Base-by-base conservation (phyloP, 768 basidiomycete species). In the Termitomyces sp. region DNA sequence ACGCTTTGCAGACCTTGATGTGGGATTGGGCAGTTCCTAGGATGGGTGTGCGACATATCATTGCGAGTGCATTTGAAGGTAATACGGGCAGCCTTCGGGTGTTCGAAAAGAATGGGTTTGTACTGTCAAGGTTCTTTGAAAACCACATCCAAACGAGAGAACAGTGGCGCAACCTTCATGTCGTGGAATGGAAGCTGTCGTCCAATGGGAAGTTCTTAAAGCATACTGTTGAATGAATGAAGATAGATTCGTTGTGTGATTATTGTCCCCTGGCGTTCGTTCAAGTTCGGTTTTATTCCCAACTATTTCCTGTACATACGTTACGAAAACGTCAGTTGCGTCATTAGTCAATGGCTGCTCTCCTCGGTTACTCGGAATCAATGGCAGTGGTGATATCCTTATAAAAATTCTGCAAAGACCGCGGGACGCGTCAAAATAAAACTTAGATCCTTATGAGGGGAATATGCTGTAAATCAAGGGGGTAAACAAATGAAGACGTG, bases 61-160 rank as follows among this genome's bases (percentile, higher is more conserved):
- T 73, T 18, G 79, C 70, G 2, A 70, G 72, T 12, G 75, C 78
- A 6, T 81, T 80, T 50, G 65, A 65, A 5, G 85, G 75, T 7
- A 91, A 91, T 68, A 65, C 68, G 4, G 87, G 75, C 0, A 90
- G 89, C 60, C 70, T 76, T 6, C 75, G 81, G 49, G 86, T 89
- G 18, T 87, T 90, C 62, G 75, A 82, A 65, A 88, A 87, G 77
- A 83, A 80, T 58, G 84, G 84, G 4, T 88, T 88, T 58, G 68
- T 66, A 34, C 66, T 73, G 61, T 65, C 65, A 56, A 63, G 74
- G 54, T 73, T 73, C 18, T 45, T 81, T 26, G 68, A 78, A 53
- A 71, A 79, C 18, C 73, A 68, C 15, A 65, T 73, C 31, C 59
- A 68, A 8, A 69, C 76, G 3, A 69, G 73, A 56, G 78, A 79